Base-by-base conservation (phyloP, 768 basidiomycete species). In the Macrocybe gigantea region DNA sequence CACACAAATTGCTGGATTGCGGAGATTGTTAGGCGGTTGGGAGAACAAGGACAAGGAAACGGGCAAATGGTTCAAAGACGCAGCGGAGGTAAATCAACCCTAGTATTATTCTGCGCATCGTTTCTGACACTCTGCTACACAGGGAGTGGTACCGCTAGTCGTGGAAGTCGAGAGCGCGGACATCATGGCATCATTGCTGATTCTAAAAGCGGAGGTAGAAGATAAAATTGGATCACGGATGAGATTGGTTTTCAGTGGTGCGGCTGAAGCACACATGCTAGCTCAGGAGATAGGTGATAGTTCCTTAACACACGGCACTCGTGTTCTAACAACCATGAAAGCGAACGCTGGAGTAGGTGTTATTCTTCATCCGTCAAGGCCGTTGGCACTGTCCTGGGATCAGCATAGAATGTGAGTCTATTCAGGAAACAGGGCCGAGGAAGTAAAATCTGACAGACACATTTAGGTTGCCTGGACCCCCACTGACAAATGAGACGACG, bases 331-430 rank as follows among this genome's bases (percentile, higher is more conserved):
- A 40, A 33, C 34, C 45, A 36, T 41, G 48, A 34, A 47, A 79
- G 87, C 70, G 5, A 59, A 67, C 29, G 72, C 73, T 1, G 60
- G 62, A 38, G 70, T 80, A 38, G 77, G 77, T 5, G 74, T 80
- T 12, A 76, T 80, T 44, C 57, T 79, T 41, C 71, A 64, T 33
- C 72, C 87, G 9, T 65, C 78, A 5, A 71, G 87, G 46, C 79
- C 87, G 12, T 87, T 79, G 70, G 89, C 93, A 5, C 58, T 63
- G 34, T 62, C 67, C 6, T 96, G 93, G 93, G 85, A 92, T 56
- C 67, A 75, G 53, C 74, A 68, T 33, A 70, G 86, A 56, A 77
- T 83, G 83, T 85, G 50, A 53, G 80, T 62, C 11, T 36, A 7
- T 7, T 33, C 30, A 39, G n/a, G 3, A 14, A 22, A 22, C 49